phyloP scores from a whole-genome alignment of 2,329 filamentous ascomycete species.

The Colletotrichum sp. region DNA sequence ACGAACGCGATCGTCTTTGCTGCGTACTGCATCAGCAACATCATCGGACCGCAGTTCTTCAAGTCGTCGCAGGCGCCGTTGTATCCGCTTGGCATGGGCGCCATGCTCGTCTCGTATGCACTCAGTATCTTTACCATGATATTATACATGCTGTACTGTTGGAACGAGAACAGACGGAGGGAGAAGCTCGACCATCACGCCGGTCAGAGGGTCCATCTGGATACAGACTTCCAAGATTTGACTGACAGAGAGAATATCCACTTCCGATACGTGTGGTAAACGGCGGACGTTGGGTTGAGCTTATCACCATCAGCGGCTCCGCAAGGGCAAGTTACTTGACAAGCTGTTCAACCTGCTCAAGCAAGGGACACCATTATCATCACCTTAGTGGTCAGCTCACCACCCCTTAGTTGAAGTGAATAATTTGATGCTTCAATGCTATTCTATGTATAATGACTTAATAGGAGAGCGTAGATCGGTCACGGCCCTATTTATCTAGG shows the following conservation, averaged over 20 bases:
- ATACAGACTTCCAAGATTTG: not conserved
- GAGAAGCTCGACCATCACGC: not conserved
- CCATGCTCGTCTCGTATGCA: constrained; percentile 30
- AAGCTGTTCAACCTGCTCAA: no score
- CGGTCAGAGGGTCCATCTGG: not conserved
- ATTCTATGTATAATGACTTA: no score
- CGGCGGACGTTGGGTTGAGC: fast-evolving
- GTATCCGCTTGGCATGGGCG: constrained; percentile 30
- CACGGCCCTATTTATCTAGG: no score
- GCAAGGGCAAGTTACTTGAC: no score
- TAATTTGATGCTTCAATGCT: no score
- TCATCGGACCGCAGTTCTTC: constrained; percentile 35
- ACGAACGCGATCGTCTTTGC: not conserved
- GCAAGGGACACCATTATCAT: no score
- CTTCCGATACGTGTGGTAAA: not conserved
- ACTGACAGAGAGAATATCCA: not conserved
- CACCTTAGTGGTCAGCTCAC: no score
- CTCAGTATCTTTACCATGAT: not conserved
- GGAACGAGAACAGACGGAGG: not conserved
- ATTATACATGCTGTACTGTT: not conserved
- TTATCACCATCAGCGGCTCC: fast-evolving
- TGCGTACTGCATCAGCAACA: constrained; percentile 28
- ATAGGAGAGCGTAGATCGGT: no score
- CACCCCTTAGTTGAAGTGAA: no score
- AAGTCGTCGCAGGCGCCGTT: constrained; percentile 28